Conservation (phyloP, 371 early-diverging fungal genomes). For the Dichotomocladium elegans region DNA sequence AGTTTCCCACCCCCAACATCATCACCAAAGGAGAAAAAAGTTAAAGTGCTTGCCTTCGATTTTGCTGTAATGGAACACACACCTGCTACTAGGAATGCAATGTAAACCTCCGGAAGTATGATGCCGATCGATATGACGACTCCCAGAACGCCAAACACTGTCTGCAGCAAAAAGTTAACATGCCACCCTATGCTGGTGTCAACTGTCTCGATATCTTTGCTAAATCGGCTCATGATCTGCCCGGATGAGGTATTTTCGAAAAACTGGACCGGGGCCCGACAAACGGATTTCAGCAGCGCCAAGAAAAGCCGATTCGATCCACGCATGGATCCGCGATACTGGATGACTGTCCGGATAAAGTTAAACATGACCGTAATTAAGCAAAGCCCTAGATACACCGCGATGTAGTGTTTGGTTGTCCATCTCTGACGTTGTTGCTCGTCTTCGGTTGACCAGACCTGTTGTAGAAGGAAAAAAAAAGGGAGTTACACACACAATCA, state of each 20-base stretch:
- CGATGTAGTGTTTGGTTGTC: conserved; percentile 24
- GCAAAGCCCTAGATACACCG: conserved; percentile 29
- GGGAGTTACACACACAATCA: too few species aligned
- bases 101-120: conserved; percentile 61
- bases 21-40: background rate
- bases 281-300: conserved; percentile 52
- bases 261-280: conserved; percentile 74
- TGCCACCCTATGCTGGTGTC: conserved; percentile 71
- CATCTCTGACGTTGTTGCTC: background rate
- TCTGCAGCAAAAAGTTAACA: conserved; percentile 65
- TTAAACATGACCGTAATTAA: conserved; percentile 27
- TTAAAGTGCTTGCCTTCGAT: background rate
- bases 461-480: too few species aligned
- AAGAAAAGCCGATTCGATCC: conserved; percentile 62
- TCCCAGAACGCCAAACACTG: conserved; percentile 58
- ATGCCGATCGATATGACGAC: conserved; percentile 66
- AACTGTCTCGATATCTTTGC: conserved; percentile 78
- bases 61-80: background rate
- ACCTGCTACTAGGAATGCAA: conserved; percentile 34
- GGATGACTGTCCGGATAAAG: conserved; percentile 52
- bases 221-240: conserved; percentile 86
- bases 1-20: too few species aligned
- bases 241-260: conserved; percentile 87
- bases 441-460: conserved; percentile 39
- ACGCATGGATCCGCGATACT: conserved; percentile 57